Percentiles rank a stretch among this genome's conserved stretches.
These are phyloP conservation scores for Volvox carteri DNA, from an alignment of 163 green algal species.

Conservation along the genomic window DNA sequence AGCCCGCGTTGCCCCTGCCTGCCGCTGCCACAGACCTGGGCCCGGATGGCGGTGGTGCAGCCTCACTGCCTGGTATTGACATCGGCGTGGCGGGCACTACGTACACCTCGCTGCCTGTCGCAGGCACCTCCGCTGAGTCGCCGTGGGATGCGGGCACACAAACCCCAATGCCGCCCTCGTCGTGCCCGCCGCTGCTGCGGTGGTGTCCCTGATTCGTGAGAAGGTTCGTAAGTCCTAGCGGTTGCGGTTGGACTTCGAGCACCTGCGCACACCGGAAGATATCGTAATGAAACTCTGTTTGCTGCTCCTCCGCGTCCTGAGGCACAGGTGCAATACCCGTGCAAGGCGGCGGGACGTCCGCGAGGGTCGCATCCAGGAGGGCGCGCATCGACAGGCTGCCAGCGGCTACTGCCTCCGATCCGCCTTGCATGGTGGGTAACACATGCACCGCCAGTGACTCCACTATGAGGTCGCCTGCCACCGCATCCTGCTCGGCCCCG, in stretches of 20 bases:
- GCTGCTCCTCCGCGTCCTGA: background rate
- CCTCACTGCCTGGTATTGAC: slow-evolving; percentile 7
- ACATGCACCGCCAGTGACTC: too few species aligned
- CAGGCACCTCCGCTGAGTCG: background rate
- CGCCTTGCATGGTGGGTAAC: background rate
- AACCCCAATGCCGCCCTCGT: background rate
- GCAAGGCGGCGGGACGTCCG: background rate
- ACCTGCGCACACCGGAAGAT: too few species aligned
- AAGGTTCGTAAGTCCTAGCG: too few species aligned
- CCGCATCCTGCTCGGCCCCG: too few species aligned
- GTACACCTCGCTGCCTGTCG: background rate
- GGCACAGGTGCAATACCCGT: background rate
- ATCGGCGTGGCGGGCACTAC: slow-evolving; percentile 36
- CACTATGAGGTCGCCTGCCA: too few species aligned
- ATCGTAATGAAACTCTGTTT: too few species aligned
- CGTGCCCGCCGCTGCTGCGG: background rate
- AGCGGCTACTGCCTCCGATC: background rate
- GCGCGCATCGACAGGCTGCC: slow-evolving; percentile 21
- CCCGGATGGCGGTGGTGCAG: background rate
- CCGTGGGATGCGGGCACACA: background rate
- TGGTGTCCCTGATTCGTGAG: too few species aligned
- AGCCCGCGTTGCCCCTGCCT: background rate
- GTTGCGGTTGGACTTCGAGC: too few species aligned
- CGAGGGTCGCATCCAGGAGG: background rate
- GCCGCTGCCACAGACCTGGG: background rate